Evolutionary conservation across 176 grass and related monocot genomes (phyloP), one percentile per base, ranked within the genome.

Genomic region (Rhynchospora pubera): DNA sequence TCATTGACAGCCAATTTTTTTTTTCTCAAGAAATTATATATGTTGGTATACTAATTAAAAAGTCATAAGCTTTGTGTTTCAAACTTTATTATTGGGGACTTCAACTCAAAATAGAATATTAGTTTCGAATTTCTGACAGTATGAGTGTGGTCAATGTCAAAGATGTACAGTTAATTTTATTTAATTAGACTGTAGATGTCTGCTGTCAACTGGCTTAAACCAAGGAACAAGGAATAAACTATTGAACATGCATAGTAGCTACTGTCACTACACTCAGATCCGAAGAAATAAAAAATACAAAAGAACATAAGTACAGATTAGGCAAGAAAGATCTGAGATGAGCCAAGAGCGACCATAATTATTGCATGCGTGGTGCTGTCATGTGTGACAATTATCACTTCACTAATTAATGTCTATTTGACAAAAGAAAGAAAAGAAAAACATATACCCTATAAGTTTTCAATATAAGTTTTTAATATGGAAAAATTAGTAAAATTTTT

Each of bases 91-190:
- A 39, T 44, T 21, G 78, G 55, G 56, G 8, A 80, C 72, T 28
- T 14, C 12, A 52, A 5, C 50, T 78, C 44, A 32, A 14, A 77
- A 57, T 78, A 78, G 24, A 77, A 57, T 78, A 78, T 15, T 13
- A 48, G 15, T 55, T 78, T 30, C 15, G 2, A 3, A 61, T 61
- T 64, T 62, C 58, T 47, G 78, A 32, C 58, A 22, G 57, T 43
- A 45, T 23, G 57, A 80, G 39, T 57, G 18, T n/a, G 57, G 78
- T 80, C 57, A 80, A 80, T 47, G 78, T 80, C 78, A 80, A 80
- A 62, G 32, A 62, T 62, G 52, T 22, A 39, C 34, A 44, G 5
- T 59, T 15, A 4, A 7, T 79, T 34, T 44, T 9, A 39, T 80
- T 2, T 62, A n/a, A n/a, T n/a, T n/a, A 7, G 22, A 0, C 21